Evolutionary conservation across 345 rosid species (phyloP), one percentile per base, ranked within the genome.

Genomic region (Populus tremula): DNA sequence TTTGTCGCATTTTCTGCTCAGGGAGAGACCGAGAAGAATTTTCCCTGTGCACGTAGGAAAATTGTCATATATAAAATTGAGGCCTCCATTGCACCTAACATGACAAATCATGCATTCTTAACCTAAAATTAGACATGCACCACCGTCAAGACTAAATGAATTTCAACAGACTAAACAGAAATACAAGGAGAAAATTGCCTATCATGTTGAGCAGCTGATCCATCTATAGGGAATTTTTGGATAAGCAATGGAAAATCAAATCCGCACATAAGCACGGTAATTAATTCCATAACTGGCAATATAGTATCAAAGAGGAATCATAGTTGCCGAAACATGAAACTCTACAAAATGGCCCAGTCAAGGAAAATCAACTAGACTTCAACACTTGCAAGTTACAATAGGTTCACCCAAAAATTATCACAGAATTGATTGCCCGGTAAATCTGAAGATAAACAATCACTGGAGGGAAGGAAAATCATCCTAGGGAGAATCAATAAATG

Each of bases 21-120:
- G 72, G 72, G 91, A 91, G 43, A 90, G 41, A 17, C 87, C 75
- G 16, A 95, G 88, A 68, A 93, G 94, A 72, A 93, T 89, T 83
- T 88, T 91, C 59, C 98, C 99, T 93, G 90, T 79, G 80, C 29
- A 61, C n/a, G 75, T 38, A 73, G 23, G n/a, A 33, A 76, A 73
- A 62, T 5, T 41, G 12, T 56, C 36, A 67, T 14, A 53, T 66
- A 17, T 18, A 69, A 21, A 54, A 49, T 16, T 62, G 23, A 7
- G 27, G 49, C 23, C 29, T 38, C 67, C 27, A 64, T 21, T 41
- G 20, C 49, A 31, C 77, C 43, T 41, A 61, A 18, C 23, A n/a
- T 31, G 50, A 71, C 35, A 29, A 65, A 49, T 76, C 70, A 43
- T 78, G 1, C 29, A 47, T 13, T 47, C 50, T 47, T 47, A 14